Evolutionary conservation across 768 basidiomycete genomes (phyloP).

Genomic region (Podaxis mareebaensis): DNA sequence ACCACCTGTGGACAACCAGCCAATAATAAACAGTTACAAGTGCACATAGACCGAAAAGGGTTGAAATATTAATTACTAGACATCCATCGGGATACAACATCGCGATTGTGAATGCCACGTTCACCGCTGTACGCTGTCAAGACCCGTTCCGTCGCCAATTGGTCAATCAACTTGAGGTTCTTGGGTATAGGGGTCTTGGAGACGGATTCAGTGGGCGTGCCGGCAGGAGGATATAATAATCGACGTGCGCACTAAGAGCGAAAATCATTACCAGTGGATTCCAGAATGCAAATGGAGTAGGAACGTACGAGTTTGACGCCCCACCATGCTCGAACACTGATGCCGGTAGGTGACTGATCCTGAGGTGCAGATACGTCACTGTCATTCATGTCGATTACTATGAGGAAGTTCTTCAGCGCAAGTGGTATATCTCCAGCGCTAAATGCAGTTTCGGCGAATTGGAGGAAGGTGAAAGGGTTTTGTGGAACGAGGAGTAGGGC

Average conservation of each 20-base stretch:
- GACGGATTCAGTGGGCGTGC: constrained; percentile 40
- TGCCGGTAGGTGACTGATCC: constrained; percentile 48
- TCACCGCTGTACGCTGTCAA: constrained; percentile 59
- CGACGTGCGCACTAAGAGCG: constrained; percentile 57
- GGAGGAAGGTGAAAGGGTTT: constrained; percentile 82
- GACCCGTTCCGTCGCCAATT: constrained; percentile 72
- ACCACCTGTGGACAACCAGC: background rate
- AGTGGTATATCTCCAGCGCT: constrained; percentile 74
- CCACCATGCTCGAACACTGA: constrained; percentile 77
- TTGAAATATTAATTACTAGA: constrained; percentile 23
- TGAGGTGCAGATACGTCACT: constrained; percentile 44
- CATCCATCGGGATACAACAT: constrained; percentile 49
- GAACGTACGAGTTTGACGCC: constrained; percentile 75
- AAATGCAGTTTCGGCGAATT: constrained; percentile 87
- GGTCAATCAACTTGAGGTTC: constrained; percentile 59
- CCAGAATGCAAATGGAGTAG: background rate
- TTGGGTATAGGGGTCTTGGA: constrained; percentile 63
- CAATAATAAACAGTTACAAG: background rate
- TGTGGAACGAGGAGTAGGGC: constrained; percentile 81
- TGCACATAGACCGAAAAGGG: background rate
- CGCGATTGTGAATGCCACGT: constrained; percentile 40
- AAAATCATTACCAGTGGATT: background rate
- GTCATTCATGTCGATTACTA: constrained; percentile 78
- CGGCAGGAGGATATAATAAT: constrained; percentile 42
- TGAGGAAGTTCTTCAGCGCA: constrained; percentile 77